phyloP scores from a whole-genome alignment of 179 eudicot species.

The Camellia oleifera region DNA sequence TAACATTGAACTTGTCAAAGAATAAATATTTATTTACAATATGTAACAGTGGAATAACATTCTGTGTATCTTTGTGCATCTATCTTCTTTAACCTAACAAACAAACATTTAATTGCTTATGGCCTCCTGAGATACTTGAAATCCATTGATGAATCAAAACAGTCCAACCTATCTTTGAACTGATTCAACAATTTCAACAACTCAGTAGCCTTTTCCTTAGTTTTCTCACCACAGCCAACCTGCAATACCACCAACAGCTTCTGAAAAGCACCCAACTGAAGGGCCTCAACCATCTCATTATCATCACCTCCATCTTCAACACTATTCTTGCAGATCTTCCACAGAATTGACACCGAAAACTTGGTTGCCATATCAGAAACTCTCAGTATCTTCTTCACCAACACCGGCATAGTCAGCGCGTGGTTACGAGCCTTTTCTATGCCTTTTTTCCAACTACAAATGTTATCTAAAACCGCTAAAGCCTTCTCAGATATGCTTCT shows the following conservation, averaged over 20 bases:
- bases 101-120: not conserved
- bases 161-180: conserved; percentile 48
- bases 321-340: conserved; percentile 56
- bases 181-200: conserved; percentile 69
- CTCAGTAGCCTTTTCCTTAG: conserved; percentile 71
- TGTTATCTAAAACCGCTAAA: conserved; percentile 51
- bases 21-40: no score
- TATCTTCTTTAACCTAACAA: conserved; percentile 3
- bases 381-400: conserved; percentile 83
- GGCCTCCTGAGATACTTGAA: conserved; percentile 60
- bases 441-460: conserved; percentile 41
- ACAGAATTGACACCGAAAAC: conserved; percentile 54
- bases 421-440: conserved; percentile 33
- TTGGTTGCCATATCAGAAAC: conserved; percentile 66
- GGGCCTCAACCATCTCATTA: conserved; percentile 55
- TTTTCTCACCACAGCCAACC: conserved; percentile 60
- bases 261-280: conserved; percentile 70
- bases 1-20: no score
- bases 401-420: conserved; percentile 48
- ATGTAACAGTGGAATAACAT: no score
- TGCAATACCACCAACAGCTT: conserved; percentile 72
- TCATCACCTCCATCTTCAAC: conserved; percentile 22
- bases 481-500: conserved; percentile 69
- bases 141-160: conserved; percentile 56
- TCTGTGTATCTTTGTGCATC: not conserved